These are phyloP conservation scores for Eragrostis tef DNA, from an alignment of 202 grass and related monocot species.

Conservation along the genomic window DNA sequence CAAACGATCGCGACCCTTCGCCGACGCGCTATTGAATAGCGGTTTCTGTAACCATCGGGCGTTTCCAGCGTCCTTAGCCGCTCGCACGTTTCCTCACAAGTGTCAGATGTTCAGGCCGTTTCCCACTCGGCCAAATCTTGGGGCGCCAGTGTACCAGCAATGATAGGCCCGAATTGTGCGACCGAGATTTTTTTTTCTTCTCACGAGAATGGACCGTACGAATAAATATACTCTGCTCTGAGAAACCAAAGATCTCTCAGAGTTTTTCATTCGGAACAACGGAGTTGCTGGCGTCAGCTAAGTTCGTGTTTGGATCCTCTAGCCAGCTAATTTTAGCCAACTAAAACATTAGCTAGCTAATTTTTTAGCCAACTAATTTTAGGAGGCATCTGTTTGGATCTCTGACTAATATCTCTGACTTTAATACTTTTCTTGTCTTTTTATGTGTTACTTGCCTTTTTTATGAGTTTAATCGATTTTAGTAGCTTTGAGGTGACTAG, in stretches of 20 bases:
- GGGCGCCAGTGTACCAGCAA: neutral
- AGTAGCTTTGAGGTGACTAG: too few species aligned
- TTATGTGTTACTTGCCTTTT: too few species aligned
- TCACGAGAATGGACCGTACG: neutral
- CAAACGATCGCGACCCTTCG: slow-evolving; percentile 24
- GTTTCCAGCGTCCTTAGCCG: neutral
- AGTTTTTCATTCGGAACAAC: neutral
- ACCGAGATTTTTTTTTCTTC: neutral
- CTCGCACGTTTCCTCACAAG: slow-evolving; percentile 27
- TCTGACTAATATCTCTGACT: too few species aligned
- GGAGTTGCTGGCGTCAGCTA: neutral
- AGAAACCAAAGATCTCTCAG: neutral
- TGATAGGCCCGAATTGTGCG: neutral
- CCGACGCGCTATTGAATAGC: slow-evolving; percentile 35
- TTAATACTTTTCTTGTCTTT: too few species aligned
- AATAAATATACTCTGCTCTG: neutral
- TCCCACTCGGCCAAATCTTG: neutral
- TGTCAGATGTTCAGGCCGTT: neutral
- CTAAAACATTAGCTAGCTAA: too few species aligned
- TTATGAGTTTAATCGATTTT: neutral
- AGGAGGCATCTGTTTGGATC: too few species aligned
- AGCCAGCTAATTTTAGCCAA: too few species aligned
- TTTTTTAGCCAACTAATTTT: too few species aligned
- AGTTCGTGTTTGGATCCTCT: too few species aligned
- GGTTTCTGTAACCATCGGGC: slow-evolving; percentile 18